Evolutionary conservation across 2,329 filamentous ascomycete genomes (phyloP), one percentile per base, ranked within the genome.

Genomic region (Fusarium brachygibbosum): DNA sequence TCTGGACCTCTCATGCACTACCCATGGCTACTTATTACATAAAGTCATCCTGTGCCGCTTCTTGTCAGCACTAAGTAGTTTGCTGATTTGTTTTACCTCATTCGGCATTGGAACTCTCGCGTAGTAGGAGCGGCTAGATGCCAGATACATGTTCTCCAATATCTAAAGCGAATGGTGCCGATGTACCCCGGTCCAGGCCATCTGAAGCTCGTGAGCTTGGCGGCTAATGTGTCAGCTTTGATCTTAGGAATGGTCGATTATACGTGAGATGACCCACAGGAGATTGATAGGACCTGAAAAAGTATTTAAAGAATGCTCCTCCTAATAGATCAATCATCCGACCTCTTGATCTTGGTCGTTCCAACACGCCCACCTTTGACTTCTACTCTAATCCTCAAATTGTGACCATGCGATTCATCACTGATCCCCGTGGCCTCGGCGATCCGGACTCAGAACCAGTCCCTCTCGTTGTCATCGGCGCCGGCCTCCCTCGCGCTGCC

Each of bases 401-500:
- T 8, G 13, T 21, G 12, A 60, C 45, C 23, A 63, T 73, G 23
- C 70, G 70, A 10, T 72, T 72, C 28, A 51, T 72, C 11, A 63
- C 49, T 8, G 67, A 73, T 32, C 21, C 68, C 4, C 62, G 61
- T 2, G 46, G 58, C 5, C 53, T 64, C 2, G 49, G 58, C 2
- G 38, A 68, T 35, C 50, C 50, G 4, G 34, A 45, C 5, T 45
- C 56, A 6, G 31, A 63, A 2, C 37, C 46, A 7, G 48, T 61
- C 0, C 58, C 60, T n/a, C 68, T 72, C 3, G 40, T 57, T 2
- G 75, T 78, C 29, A 73, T 79, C 12, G 75, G 67, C 17, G 74
- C 74, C 8, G 78, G 78, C 6, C 74, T 79, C n/a, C 74, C 77
- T 12, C 75, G 77, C 25, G 79, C 77, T 21, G 79, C 77, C 10